phyloP scores from a whole-genome alignment of 768 basidiomycete species.

The Pulveroboletus sp. region DNA sequence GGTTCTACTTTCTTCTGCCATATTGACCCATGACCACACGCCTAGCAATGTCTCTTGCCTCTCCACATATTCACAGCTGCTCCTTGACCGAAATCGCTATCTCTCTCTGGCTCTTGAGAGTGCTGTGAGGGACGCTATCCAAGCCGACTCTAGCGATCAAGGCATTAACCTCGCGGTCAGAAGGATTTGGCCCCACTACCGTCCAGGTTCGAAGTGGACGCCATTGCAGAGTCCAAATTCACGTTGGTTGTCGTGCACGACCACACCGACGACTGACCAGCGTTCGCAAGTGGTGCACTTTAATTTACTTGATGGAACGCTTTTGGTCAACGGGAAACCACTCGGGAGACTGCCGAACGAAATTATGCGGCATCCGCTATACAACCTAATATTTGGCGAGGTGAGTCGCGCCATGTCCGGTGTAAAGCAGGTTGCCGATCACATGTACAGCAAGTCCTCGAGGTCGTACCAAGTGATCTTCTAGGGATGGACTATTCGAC shows the following conservation, averaged over 20 bases:
- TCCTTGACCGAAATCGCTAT: constrained; percentile 29
- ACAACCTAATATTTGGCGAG: constrained; percentile 18
- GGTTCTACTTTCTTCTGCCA: constrained; percentile 18
- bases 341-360: constrained; percentile 20
- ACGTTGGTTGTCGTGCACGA: constrained; percentile 22
- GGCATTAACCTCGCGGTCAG: constrained; percentile 18
- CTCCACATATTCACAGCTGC: constrained; percentile 5
- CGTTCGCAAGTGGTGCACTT: constrained; percentile 20
- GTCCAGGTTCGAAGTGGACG: constrained; percentile 19
- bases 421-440: not conserved
- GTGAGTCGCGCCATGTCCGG: constrained; percentile 2
- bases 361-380: constrained; percentile 18
- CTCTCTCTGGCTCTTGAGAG: constrained; percentile 25
- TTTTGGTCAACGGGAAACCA: constrained; percentile 27
- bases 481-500: constrained; percentile 26
- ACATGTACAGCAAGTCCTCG: constrained; percentile 15
- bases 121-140: constrained; percentile 1
- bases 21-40: constrained; percentile 26
- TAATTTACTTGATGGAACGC: constrained; percentile 22
- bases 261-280: constrained; percentile 3
- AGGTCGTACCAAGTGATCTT: constrained; percentile 22
- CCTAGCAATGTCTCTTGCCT: constrained; percentile 11
- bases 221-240: constrained; percentile 9
- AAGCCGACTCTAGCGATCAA: not conserved
- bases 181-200: constrained; percentile 24